phyloP scores from a whole-genome alignment of 2,329 filamentous ascomycete genomes.

The Botrytis paeoniae region DNA sequence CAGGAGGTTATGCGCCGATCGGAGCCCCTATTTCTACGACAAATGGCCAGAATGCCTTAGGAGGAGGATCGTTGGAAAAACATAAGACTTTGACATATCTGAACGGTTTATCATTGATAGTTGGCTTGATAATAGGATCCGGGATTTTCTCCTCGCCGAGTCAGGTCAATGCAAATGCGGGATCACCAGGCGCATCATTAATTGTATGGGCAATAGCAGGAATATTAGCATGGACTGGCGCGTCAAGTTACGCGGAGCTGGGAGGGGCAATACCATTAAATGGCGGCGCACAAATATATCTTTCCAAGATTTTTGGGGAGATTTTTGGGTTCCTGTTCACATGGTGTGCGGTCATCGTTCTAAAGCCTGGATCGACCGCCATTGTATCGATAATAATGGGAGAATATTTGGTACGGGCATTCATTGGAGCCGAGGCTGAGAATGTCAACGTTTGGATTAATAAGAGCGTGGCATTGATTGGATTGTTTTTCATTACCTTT shows the following conservation, averaged over 20 bases:
- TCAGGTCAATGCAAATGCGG: conserved; percentile 87
- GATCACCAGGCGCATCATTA: conserved; percentile 84
- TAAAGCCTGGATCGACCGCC: conserved; percentile 89
- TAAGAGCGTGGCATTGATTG: conserved; percentile 79
- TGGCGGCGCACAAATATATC: conserved; percentile 88
- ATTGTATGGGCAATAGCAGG: conserved; percentile 91
- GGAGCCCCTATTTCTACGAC: conserved; percentile 66
- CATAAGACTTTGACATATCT: conserved; percentile 94
- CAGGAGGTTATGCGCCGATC: conserved; percentile 78
- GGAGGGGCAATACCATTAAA: conserved; percentile 95
- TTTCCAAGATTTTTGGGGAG: conserved; percentile 95
- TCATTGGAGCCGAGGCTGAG: conserved; percentile 81
- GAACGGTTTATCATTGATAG: conserved; percentile 86
- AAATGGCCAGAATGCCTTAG: conserved; percentile 54
- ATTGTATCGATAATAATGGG: conserved; percentile 98
- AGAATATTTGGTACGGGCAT: conserved; percentile 88
- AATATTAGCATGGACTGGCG: conserved; percentile 93
- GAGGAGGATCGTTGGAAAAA: conserved; percentile 83
- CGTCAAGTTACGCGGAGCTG: conserved; percentile 90
- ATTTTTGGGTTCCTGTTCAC: conserved; percentile 90
- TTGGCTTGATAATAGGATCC: conserved; percentile 92
- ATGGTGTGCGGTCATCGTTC: conserved; percentile 89
- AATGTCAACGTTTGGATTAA: conserved; percentile 82
- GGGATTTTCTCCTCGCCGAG: conserved; percentile 95
- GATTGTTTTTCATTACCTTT: conserved; percentile 72